Evolutionary conservation across 768 basidiomycete species (phyloP).

Genomic region (Podaxis sp.): DNA sequence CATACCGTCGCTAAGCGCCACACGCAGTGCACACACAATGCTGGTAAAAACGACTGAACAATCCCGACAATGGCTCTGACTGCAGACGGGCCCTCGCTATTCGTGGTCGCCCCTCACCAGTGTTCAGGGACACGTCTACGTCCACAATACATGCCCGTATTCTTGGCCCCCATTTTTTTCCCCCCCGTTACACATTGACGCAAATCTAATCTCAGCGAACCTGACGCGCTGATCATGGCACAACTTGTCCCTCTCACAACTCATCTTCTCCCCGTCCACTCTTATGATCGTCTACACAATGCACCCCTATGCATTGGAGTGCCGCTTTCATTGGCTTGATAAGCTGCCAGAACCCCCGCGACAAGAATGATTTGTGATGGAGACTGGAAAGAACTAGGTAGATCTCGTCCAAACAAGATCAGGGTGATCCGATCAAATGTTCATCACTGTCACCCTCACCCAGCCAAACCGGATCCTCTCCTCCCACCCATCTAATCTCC

Average conservation of each 20-base stretch:
- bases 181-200: constrained; percentile 2
- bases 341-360: not conserved
- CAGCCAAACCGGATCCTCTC: constrained; percentile 11
- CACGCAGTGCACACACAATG: not conserved
- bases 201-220: constrained; percentile 12
- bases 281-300: too few relatives aligned
- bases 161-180: not conserved
- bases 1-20: not conserved
- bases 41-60: not conserved
- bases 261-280: not conserved
- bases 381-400: not conserved
- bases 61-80: not conserved
- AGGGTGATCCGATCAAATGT: constrained; percentile 16
- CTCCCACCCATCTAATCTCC: constrained; percentile 15
- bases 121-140: not conserved
- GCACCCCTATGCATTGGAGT: too few relatives aligned
- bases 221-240: not conserved
- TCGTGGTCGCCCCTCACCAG: not conserved
- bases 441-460: constrained; percentile 6
- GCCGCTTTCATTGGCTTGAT: too few relatives aligned
- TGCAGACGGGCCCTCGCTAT: not conserved
- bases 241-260: not conserved
- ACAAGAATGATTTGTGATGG: not conserved
- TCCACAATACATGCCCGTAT: not conserved
- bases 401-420: not conserved